Percentiles rank a stretch among this genome's conserved stretches.
phyloP scores from a whole-genome alignment of 805 yeast genomes.

The Scheffersomyces lignosus region DNA sequence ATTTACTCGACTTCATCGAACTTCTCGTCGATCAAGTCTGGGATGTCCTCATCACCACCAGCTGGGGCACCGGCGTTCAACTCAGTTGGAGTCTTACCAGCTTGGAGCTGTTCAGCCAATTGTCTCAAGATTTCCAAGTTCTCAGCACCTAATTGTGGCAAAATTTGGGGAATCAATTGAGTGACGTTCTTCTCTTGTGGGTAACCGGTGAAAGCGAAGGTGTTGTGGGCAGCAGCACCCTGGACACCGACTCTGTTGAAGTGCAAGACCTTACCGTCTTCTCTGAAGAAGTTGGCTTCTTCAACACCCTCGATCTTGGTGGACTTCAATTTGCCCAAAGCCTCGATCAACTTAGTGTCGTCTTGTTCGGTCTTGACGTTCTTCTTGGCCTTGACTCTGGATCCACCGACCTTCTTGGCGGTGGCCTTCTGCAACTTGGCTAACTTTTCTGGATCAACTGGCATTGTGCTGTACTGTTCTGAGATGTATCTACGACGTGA shows the following conservation, averaged over 20 bases:
- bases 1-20: constrained; percentile 60
- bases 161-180: constrained; percentile 89
- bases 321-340: constrained; percentile 86
- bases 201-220: constrained; percentile 92
- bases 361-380: constrained; percentile 70
- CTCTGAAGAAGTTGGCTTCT: constrained; percentile 97
- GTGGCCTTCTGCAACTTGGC: constrained; percentile 88
- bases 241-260: constrained; percentile 96
- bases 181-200: constrained; percentile 91
- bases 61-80: constrained; percentile 45
- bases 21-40: constrained; percentile 83
- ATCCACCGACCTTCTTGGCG: constrained; percentile 75
- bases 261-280: constrained; percentile 94
- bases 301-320: constrained; percentile 86
- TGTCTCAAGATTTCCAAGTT: constrained; percentile 85
- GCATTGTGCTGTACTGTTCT: constrained; percentile 53
- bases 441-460: constrained; percentile 90
- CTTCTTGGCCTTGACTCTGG: constrained; percentile 93
- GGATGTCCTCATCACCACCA: constrained; percentile 59
- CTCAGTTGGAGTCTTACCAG: constrained; percentile 50
- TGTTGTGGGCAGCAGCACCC: constrained; percentile 86
- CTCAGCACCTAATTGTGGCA: constrained; percentile 96
- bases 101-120: constrained; percentile 86
- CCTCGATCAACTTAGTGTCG: constrained; percentile 86
- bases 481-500: background rate